Conservation (phyloP, 1,284 basidiomycete species). For the Ganoderma boninense region DNA sequence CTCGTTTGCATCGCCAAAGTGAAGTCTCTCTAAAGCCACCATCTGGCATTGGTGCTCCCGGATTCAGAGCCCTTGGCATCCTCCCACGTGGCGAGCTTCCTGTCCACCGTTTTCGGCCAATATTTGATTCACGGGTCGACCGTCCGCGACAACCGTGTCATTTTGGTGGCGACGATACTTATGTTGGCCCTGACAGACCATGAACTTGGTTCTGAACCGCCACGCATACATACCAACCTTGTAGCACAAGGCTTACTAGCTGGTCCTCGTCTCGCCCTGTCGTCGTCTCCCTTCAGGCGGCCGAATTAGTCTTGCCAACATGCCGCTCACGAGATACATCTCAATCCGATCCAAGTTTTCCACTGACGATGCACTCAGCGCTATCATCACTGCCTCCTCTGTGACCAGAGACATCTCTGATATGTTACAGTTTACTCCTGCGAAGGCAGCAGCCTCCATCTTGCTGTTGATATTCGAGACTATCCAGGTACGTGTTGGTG, state of each 20-base stretch:
- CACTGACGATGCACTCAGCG: constrained; percentile 25
- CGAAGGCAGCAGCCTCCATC: constrained; percentile 49
- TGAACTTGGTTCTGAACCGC: background rate
- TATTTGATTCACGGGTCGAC: background rate
- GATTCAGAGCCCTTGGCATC: no score
- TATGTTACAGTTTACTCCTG: constrained; percentile 53
- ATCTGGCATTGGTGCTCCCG: no score
- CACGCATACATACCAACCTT: background rate
- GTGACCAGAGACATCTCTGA: constrained; percentile 36
- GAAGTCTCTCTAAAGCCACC: no score
- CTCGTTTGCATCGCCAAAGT: no score
- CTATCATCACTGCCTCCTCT: constrained; percentile 31
- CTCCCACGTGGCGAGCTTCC: background rate
- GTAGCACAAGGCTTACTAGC: background rate
- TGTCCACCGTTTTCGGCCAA: background rate
- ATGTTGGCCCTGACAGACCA: background rate
- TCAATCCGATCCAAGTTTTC: constrained; percentile 11
- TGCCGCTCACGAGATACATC: constrained; percentile 15
- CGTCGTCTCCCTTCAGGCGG: background rate
- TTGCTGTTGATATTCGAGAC: constrained; percentile 56
- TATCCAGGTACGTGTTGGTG: constrained; percentile 48
- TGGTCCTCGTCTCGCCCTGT: background rate
- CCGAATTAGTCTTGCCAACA: background rate
- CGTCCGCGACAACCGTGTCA: background rate
- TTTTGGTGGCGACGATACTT: background rate